These are phyloP conservation scores for Xylariaceae sp. DNA, from an alignment of 2,329 filamentous ascomycete genomes.

Conservation along the genomic window DNA sequence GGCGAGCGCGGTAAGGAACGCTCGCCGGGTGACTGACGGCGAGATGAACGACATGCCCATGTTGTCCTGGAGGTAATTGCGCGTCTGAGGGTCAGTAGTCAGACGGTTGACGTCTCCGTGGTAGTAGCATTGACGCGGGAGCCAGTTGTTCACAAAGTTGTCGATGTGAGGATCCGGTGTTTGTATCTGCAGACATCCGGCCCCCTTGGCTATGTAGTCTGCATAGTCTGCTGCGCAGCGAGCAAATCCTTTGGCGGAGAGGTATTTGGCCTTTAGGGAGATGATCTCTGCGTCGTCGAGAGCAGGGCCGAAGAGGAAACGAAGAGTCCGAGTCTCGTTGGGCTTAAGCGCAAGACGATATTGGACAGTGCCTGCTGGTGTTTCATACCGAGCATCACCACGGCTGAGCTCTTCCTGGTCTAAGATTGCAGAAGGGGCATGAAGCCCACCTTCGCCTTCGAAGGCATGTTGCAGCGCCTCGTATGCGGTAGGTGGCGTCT, in stretches of 20 bases:
- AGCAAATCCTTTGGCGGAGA: constrained; percentile 46
- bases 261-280: constrained; percentile 42
- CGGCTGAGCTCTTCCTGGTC: constrained; percentile 34
- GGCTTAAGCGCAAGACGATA: constrained; percentile 41
- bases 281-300: constrained; percentile 48
- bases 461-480: constrained; percentile 50
- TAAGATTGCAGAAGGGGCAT: constrained; percentile 44
- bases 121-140: constrained; percentile 55
- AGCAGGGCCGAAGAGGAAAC: constrained; percentile 54
- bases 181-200: constrained; percentile 48
- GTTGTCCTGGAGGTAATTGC: constrained; percentile 57
- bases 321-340: constrained; percentile 42
- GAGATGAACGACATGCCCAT: constrained; percentile 59
- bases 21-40: constrained; percentile 44
- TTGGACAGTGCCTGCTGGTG: constrained; percentile 50
- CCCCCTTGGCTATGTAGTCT: constrained; percentile 46
- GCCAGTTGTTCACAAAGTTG: constrained; percentile 58
- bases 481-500: constrained; percentile 48
- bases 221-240: constrained; percentile 45
- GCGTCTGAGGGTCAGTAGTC: constrained; percentile 55
- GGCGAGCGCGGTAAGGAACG: constrained; percentile 46
- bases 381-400: constrained; percentile 53
- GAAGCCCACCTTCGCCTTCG: constrained; percentile 53
- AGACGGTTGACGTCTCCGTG: constrained; percentile 57
- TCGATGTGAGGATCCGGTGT: constrained; percentile 53